phyloP scores from a whole-genome alignment of 2,329 filamentous ascomycete species.

The Ophiostoma piceae region DNA sequence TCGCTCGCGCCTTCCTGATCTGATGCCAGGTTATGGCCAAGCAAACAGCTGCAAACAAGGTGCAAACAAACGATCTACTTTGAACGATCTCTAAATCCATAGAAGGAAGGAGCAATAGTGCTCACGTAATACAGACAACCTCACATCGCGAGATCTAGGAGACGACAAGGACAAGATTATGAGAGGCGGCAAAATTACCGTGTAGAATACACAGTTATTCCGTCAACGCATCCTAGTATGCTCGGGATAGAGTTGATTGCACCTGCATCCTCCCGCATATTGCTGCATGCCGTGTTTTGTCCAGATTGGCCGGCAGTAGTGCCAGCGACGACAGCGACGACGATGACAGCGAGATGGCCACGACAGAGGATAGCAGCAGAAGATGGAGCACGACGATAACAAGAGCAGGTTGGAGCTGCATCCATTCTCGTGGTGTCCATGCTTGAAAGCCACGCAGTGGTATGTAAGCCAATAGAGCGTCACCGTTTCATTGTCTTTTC shows the following conservation, averaged over 20 bases:
- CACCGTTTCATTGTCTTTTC: background rate
- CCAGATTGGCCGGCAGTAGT: constrained; percentile 6
- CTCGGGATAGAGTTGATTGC: constrained; percentile 9
- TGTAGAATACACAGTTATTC: background rate
- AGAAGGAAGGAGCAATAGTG: constrained; percentile 1
- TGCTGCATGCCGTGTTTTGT: constrained; percentile 14
- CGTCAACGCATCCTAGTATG: background rate
- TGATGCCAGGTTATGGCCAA: background rate
- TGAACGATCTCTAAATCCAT: background rate
- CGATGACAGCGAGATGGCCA: background rate
- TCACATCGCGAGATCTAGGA: background rate
- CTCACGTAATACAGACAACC: background rate
- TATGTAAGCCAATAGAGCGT: background rate
- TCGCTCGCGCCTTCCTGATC: background rate
- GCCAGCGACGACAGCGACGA: background rate
- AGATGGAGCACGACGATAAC: background rate
- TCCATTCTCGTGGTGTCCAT: background rate
- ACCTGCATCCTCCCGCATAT: constrained; percentile 20
- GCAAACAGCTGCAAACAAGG: background rate
- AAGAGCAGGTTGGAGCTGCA: background rate
- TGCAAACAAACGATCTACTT: background rate
- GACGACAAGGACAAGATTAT: background rate
- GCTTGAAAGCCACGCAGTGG: background rate
- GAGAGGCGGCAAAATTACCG: background rate
- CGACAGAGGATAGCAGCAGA: background rate